A percentile compares a stretch with the other conserved stretches of the same genome.
Evolutionary conservation across 257 asterid genomes (phyloP).

Genomic region (Solanum okadae): DNA sequence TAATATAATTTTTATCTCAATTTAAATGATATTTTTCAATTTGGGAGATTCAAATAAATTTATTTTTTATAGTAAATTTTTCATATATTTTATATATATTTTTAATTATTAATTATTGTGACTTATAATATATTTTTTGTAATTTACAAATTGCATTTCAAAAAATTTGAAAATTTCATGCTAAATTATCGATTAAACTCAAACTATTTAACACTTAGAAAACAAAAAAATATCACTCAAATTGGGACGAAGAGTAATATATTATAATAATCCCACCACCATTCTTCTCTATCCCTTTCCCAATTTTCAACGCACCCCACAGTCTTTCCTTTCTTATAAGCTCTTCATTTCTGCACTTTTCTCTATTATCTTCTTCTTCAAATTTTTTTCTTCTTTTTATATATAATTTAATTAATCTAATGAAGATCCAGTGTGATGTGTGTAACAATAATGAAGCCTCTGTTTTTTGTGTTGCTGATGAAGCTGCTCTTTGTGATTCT

Average conservation of each 20-base stretch:
- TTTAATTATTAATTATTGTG: too few relatives aligned
- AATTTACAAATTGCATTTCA: too few relatives aligned
- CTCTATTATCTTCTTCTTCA: not conserved
- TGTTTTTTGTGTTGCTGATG: constrained; percentile 72
- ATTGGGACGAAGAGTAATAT: not conserved
- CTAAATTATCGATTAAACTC: not conserved
- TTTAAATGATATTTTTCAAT: too few relatives aligned
- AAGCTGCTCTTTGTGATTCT: constrained; percentile 77
- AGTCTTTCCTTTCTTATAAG: not conserved
- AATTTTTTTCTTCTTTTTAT: not conserved
- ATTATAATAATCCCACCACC: not conserved
- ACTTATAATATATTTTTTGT: too few relatives aligned
- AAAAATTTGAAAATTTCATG: too few relatives aligned
- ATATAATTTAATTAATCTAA: not conserved
- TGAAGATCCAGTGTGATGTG: constrained; percentile 95
- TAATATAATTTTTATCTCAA: too few relatives aligned
- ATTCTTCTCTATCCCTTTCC: not conserved
- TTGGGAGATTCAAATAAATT: too few relatives aligned
- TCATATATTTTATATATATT: too few relatives aligned
- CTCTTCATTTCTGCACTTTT: not conserved
- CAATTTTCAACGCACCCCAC: constrained; percentile 8
- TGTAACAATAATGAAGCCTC: constrained; percentile 64
- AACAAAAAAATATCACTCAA: accelerated
- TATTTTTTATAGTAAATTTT: too few relatives aligned
- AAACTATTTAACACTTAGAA: accelerated